Percentiles rank a stretch among this genome's conserved stretches.
These are phyloP conservation scores for Phoma sp. DNA, from an alignment of 2,329 filamentous ascomycete genomes.

Conservation along the genomic window DNA sequence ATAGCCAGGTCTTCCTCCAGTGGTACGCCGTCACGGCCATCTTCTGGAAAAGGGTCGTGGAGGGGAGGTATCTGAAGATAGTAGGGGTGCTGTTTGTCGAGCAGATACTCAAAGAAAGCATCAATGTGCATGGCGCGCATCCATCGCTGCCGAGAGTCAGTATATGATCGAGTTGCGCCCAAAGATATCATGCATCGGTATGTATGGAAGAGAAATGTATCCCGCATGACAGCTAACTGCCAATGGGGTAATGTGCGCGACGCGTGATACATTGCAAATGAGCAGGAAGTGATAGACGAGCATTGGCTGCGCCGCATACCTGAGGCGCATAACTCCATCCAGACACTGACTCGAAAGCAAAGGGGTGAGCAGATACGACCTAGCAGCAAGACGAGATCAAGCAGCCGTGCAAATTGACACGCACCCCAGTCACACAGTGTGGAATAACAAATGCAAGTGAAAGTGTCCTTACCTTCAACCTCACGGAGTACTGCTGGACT, in stretches of 20 bases:
- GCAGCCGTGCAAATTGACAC: not conserved
- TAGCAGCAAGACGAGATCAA: not conserved
- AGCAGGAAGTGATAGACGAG: not conserved
- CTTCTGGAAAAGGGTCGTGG: slow-evolving; percentile 66
- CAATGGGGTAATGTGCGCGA: not conserved
- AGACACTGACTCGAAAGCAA: not conserved
- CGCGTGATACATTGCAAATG: not conserved
- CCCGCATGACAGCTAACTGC: not conserved
- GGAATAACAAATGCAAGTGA: not conserved
- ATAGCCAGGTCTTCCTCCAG: slow-evolving; percentile 89
- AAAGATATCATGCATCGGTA: not conserved
- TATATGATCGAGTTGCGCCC: not conserved
- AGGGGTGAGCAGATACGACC: not conserved
- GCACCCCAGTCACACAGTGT: not conserved
- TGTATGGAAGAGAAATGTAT: not conserved
- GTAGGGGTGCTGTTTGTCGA: slow-evolving; percentile 79
- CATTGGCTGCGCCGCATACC: not conserved
- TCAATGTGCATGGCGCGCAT: slow-evolving; percentile 97
- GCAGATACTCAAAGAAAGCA: slow-evolving; percentile 90
- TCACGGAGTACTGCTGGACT: slow-evolving; percentile 91
- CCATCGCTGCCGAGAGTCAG: slow-evolving; percentile 70
- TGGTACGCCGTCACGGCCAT: slow-evolving; percentile 79
- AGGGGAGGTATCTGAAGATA: slow-evolving; percentile 76
- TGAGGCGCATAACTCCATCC: not conserved
- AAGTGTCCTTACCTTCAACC: slow-evolving; percentile 72